Conservation (phyloP, 306 rosid genomes). For the Cucumis sativus region DNA sequence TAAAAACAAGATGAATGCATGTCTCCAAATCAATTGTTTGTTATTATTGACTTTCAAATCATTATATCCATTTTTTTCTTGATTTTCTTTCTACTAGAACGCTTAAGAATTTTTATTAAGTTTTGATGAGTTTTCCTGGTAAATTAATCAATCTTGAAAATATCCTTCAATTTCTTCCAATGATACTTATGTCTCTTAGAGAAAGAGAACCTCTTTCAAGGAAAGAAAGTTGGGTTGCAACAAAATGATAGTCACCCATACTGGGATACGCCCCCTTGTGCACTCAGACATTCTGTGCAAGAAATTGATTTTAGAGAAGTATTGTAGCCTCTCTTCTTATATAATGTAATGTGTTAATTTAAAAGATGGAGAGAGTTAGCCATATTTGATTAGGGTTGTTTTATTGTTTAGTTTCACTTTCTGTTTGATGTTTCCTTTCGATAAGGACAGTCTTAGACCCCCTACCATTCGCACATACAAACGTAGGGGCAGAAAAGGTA, state of each 20-base stretch:
- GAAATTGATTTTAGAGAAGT: background rate
- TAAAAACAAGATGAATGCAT: background rate
- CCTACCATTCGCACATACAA: too few relatives aligned
- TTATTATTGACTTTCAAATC: background rate
- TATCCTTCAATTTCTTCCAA: background rate
- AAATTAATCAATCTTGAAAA: background rate
- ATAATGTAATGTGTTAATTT: background rate
- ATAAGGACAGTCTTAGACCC: too few relatives aligned
- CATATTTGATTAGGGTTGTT: background rate
- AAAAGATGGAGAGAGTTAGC: background rate
- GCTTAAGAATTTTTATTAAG: background rate
- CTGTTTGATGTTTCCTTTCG: background rate
- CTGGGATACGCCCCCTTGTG: background rate
- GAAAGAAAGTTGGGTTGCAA: background rate
- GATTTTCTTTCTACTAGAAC: background rate
- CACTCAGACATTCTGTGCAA: background rate
- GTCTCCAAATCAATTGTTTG: background rate
- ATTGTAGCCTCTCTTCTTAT: background rate
- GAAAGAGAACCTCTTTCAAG: background rate
- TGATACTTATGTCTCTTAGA: background rate
- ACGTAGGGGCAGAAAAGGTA: too few relatives aligned
- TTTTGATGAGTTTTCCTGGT: background rate
- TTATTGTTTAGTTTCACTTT: background rate
- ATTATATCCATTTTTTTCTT: background rate
- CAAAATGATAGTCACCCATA: background rate